phyloP scores from a whole-genome alignment of 768 basidiomycete species.

The Terana coerulea region DNA sequence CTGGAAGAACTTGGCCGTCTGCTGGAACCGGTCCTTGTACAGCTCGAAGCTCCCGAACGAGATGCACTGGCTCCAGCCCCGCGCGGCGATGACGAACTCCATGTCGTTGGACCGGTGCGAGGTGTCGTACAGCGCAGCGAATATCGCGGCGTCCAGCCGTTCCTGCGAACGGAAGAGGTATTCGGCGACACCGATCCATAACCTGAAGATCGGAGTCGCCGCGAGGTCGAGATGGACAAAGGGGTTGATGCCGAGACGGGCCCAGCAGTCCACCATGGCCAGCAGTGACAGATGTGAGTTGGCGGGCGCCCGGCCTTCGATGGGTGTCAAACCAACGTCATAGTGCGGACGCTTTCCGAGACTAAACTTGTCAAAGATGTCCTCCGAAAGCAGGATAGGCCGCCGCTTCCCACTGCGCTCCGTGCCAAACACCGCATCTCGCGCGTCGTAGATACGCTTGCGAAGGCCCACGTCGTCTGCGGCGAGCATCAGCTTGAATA shows the following conservation, averaged over 20 bases:
- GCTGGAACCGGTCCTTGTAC: constrained; percentile 75
- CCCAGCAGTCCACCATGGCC: constrained; percentile 99
- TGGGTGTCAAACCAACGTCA: constrained; percentile 11
- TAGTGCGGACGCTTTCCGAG: constrained; percentile 47
- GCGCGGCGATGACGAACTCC: constrained; percentile 89
- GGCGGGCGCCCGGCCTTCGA: constrained; percentile 33
- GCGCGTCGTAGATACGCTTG: constrained; percentile 68
- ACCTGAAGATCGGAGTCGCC: constrained; percentile 92
- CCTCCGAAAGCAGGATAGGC: constrained; percentile 81
- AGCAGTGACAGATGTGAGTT: constrained; percentile 94
- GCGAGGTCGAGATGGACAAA: constrained; percentile 90
- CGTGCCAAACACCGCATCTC: constrained; percentile 71
- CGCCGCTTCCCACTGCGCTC: constrained; percentile 31
- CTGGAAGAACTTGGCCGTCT: constrained; percentile 81
- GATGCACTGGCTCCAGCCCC: constrained; percentile 96
- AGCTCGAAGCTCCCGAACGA: constrained; percentile 89
- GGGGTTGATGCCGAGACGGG: constrained; percentile 78
- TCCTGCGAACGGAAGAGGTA: constrained; percentile 77
- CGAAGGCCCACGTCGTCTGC: constrained; percentile 53
- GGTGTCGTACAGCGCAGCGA: constrained; percentile 70
- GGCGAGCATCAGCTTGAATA: constrained; percentile 94
- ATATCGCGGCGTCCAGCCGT: constrained; percentile 65
- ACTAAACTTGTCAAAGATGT: constrained; percentile 86
- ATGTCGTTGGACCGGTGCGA: constrained; percentile 86
- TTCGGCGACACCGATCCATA: constrained; percentile 97